A percentile compares a stretch with the other conserved stretches of the same genome.
Evolutionary conservation across 805 yeast species (phyloP).

Genomic region (Metschnikowia noctiluminum): DNA sequence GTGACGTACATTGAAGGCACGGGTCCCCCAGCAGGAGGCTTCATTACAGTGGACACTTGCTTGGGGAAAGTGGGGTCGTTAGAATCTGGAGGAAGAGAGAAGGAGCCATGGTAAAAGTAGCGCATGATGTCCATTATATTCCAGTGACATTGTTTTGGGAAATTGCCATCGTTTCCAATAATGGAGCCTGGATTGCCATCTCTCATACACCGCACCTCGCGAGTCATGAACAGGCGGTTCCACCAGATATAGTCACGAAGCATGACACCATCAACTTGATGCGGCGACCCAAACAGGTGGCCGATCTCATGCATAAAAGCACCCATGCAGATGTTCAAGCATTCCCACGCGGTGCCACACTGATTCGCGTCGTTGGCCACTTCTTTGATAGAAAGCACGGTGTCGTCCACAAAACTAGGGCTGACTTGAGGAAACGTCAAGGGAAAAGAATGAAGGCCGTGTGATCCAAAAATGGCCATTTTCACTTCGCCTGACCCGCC

Average conservation of each 20-base stretch:
- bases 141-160: slow-evolving; percentile 79
- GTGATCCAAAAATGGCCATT: slow-evolving; percentile 91
- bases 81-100: slow-evolving; percentile 64
- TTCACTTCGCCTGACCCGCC: slow-evolving; percentile 72
- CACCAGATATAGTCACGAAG: slow-evolving; percentile 76
- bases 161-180: slow-evolving; percentile 35
- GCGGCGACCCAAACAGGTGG: slow-evolving; percentile 87
- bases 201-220: slow-evolving; percentile 57
- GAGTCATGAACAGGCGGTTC: slow-evolving; percentile 76
- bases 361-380: slow-evolving; percentile 91
- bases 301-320: slow-evolving; percentile 97
- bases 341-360: slow-evolving; percentile 89
- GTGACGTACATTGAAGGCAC: slow-evolving; percentile 25
- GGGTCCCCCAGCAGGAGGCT: slow-evolving; percentile 10
- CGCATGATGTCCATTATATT: slow-evolving; percentile 75
- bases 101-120: slow-evolving; percentile 78
- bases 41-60: slow-evolving; percentile 30
- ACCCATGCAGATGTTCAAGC: slow-evolving; percentile 79
- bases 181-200: slow-evolving; percentile 46
- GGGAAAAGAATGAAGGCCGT: slow-evolving; percentile 93
- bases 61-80: slow-evolving; percentile 40
- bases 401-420: slow-evolving; percentile 68
- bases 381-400: slow-evolving; percentile 54
- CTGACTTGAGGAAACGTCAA: slow-evolving; percentile 66
- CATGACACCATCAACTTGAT: slow-evolving; percentile 89